Base-by-base conservation (phyloP, 2,329 filamentous ascomycete species). In the Neospermospora avenae region DNA sequence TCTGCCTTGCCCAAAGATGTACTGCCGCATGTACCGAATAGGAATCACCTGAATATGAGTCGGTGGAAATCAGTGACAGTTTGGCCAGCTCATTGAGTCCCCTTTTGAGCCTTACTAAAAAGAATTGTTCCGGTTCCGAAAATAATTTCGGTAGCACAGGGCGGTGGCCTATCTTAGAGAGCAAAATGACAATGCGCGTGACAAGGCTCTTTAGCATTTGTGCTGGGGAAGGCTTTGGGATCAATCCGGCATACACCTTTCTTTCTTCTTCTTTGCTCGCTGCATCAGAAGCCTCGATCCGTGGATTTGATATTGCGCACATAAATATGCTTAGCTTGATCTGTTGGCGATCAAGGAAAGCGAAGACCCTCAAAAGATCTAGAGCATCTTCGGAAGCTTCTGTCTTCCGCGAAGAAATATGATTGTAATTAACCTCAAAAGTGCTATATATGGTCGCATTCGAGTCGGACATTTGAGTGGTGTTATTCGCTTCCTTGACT, bases 321-420 rank as follows among this genome's bases (percentile, higher is more conserved):
- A 61, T 46, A 13, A 73, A 54, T 16, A 70, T 60, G 24, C 61
- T 61, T 6, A 72, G 42, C 3, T 58, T 63, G 37, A 74, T 71
- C 18, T 69, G 58, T 45, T 74, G 62, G 45, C 61, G 60, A 62
- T 73, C 63, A 58, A 73, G 65, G 60, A 72, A 74, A 10, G 71
- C 67, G 54, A 74, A 71, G 4, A 70, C 63, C 39, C 71, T 67
- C 35, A 75, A 62, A 16, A 75, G 58, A 37, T 74, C 64, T 3
- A 74, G 51, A n/a, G 71, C 73, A 64, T 75, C 73, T 63, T 63
- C 54, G 34, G 64, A 61, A 37, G 60, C 60, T 44, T 60, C 20
- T 8, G 59, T 60, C 6, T 63, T 59, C 20, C 53, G 59, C 11
- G 48, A 52, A 39, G 65, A 65, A n/a, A 73, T 65, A 14, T 54